These are phyloP conservation scores for Batrachochytrium dendrobatidis DNA, from an alignment of 371 early-diverging fungal genomes.

Conservation along the genomic window DNA sequence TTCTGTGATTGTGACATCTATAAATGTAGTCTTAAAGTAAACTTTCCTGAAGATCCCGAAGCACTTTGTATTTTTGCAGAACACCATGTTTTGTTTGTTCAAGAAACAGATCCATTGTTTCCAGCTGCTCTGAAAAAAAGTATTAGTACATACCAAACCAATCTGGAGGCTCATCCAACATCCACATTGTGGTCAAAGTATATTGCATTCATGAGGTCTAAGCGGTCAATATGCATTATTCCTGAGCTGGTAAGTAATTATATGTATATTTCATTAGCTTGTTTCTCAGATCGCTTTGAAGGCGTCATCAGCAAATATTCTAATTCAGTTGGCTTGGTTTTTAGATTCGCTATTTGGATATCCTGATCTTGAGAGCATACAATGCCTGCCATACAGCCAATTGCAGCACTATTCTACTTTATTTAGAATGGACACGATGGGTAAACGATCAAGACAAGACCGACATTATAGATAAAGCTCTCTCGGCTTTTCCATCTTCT, in stretches of 20 bases:
- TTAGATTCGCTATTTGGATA: background rate
- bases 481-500: slow-evolving; percentile 17
- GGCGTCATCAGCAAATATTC: background rate
- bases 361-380: background rate
- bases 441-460: too few species aligned
- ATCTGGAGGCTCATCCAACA: slow-evolving; percentile 25
- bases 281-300: background rate
- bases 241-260: background rate
- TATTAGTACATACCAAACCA: slow-evolving; percentile 42
- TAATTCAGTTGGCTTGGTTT: background rate
- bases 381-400: background rate
- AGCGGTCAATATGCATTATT: slow-evolving; percentile 20
- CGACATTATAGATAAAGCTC: slow-evolving; percentile 11
- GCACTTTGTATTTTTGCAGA: slow-evolving; percentile 60
- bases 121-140: slow-evolving; percentile 49
- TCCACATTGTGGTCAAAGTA: slow-evolving; percentile 45
- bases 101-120: slow-evolving; percentile 44
- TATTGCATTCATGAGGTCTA: slow-evolving; percentile 48
- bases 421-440: slow-evolving; percentile 15
- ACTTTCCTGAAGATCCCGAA: slow-evolving; percentile 47
- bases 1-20: background rate
- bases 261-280: background rate
- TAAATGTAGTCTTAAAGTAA: slow-evolving; percentile 38
- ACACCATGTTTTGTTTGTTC: slow-evolving; percentile 35
- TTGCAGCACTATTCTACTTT: background rate